phyloP scores from a whole-genome alignment of 164 flowering plant genomes.

The Magnolia changhungtana region DNA sequence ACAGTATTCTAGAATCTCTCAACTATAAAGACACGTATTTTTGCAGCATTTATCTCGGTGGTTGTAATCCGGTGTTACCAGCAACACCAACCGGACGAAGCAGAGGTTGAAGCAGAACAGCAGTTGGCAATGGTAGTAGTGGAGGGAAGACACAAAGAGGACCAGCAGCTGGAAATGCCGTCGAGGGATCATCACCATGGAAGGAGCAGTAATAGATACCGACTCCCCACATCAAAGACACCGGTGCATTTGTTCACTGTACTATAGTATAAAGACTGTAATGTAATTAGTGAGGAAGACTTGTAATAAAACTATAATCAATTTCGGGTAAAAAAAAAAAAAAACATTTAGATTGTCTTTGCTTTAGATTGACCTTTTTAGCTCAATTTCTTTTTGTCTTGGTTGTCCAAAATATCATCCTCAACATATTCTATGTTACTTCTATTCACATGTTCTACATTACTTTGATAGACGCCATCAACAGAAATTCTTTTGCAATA shows the following conservation, averaged over 20 bases:
- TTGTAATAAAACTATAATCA: background rate
- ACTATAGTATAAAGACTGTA: background rate
- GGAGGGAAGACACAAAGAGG: background rate
- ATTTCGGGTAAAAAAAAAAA: background rate
- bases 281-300: background rate
- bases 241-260: background rate
- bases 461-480: too few species aligned
- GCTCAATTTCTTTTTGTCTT: too few species aligned
- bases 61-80: conserved; percentile 55
- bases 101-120: conserved; percentile 17
- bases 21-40: conserved; percentile 29
- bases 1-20: conserved; percentile 44
- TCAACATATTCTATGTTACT: too few species aligned
- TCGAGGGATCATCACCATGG: conserved; percentile 1
- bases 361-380: too few species aligned
- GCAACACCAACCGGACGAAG: conserved; percentile 30
- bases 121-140: conserved; percentile 8
- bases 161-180: conserved; percentile 27
- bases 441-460: too few species aligned
- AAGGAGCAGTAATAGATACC: conserved; percentile 8
- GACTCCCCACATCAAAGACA: background rate
- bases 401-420: too few species aligned
- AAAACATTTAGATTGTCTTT: too few species aligned
- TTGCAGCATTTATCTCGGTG: conserved; percentile 59
- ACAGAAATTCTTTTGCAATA: too few species aligned